Evolutionary conservation across 2,329 filamentous ascomycete genomes (phyloP), one percentile per base, ranked within the genome.

Genomic region (Magnaporthiopsis poae): DNA sequence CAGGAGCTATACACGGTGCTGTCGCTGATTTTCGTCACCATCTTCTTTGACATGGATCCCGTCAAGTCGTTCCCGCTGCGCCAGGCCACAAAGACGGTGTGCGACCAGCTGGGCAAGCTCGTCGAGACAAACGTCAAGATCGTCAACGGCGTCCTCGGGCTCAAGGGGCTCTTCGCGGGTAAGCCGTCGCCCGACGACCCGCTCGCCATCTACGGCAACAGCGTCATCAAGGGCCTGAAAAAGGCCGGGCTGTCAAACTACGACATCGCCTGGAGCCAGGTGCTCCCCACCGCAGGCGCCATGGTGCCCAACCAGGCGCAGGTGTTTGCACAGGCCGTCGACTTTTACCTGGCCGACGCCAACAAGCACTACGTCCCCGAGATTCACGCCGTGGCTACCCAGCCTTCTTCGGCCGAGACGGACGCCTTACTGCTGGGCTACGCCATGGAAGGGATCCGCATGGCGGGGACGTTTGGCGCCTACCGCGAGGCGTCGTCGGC

Each of bases 221-320:
- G 86, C 61, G 80, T 91, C 74, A 82, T 91, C 70, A 86, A 88
- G 72, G 82, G 82, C 0, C 77, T 93, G 60, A 77, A 87, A 31
- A 88, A 89, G 71, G 79, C 80, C 13, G 89, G 89, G 0, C 74
- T 90, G 67, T 84, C 80, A 65, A 78, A 82, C 2, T 81, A 86
- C 31, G 88, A 92, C 64, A 86, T 92, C 68, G 86, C 89, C 0
- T 91, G 87, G 85, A 83, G 83, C 31, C 87, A 91, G 73, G 82
- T 92, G 59, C 72, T 92, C 63, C 90, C 90, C 0, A 87, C 87
- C 0, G 86, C 87, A 0, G 83, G 82, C 4, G 84, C 87, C 1
- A 84, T 89, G 75, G 86, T 90, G 9, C 87, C 90, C 0, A 90
- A 86, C 71, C 88, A 92, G 74, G 87, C 85, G 1, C 85, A 90